Base-by-base conservation (phyloP, 345 rosid species). In the Eucalyptus marginata region DNA sequence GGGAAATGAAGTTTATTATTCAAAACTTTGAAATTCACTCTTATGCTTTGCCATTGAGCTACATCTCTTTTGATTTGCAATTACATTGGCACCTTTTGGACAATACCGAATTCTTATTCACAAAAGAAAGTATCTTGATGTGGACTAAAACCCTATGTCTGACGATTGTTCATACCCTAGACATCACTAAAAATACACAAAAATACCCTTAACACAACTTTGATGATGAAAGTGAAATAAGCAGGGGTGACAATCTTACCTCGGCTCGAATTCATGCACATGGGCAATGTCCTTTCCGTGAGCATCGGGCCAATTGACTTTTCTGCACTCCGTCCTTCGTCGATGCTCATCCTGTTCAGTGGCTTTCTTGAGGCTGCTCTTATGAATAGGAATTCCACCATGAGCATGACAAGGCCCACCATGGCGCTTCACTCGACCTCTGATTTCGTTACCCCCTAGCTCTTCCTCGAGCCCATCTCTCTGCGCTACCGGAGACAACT, bases 231-330 rank as follows among this genome's bases (percentile, higher is more conserved):
- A 18, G 52, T 64, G 11, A 49, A 20, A 47, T 25, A 31, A 64
- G 81, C 40, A 44, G 40, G 54, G 52, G 4, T 25, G 29, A 76
- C 84, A 76, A 20, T 51, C 24, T 86, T 94, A 96, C 97, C 97
- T 94, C 5, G 94, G 94, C 88, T 95, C 94, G 85, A 96, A 96
- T 90, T 95, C 98, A 49, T 90, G 94, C 93, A 95, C 93, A 91
- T 94, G 96, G 86, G 96, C 96, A 91, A 95, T 95, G 91, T 96
- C 98, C 89, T 91, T 92, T 84, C 98, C 98, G 36, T 93, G 94
- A 66, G 95, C 96, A 93, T 96, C 97, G 49, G 96, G 93, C 98
- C 98, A 96, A 86, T 91, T 95, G 13, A 96, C 98, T 93, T 94
- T 95, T 93, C 95, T 95, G 91, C 87, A 92, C 86, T 93, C 94